Percentiles rank a stretch among this genome's conserved stretches.
phyloP scores from a whole-genome alignment of 345 rosid genomes.

The Populus euphratica region DNA sequence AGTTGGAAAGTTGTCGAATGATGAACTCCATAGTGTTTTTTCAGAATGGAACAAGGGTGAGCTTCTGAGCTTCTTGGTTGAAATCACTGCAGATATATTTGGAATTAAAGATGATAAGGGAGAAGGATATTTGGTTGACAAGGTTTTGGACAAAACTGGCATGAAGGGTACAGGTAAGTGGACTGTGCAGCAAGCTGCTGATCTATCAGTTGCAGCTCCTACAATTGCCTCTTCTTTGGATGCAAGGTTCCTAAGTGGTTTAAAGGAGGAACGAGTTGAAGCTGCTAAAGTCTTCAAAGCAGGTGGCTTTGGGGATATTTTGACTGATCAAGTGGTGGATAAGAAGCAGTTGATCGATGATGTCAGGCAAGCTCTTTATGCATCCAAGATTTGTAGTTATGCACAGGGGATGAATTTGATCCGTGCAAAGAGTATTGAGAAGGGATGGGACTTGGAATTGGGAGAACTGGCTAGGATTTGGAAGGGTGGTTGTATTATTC shows the following conservation, averaged over 20 bases:
- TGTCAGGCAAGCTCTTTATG: slow-evolving; percentile 87
- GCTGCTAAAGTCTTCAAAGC: slow-evolving; percentile 82
- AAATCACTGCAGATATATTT: slow-evolving; percentile 90
- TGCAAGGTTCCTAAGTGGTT: slow-evolving; percentile 83
- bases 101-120: slow-evolving; percentile 79
- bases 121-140: slow-evolving; percentile 84
- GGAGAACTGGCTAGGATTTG: slow-evolving; percentile 97
- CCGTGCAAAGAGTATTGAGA: slow-evolving; percentile 81
- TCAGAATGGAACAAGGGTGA: slow-evolving; percentile 92
- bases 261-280: slow-evolving; percentile 83
- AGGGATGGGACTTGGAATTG: slow-evolving; percentile 81
- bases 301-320: slow-evolving; percentile 66
- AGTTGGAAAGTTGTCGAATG: slow-evolving; percentile 82
- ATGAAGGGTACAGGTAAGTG: slow-evolving; percentile 99
- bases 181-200: slow-evolving; percentile 99
- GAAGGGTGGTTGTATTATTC: slow-evolving; percentile 97
- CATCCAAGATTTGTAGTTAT: slow-evolving; percentile 91
- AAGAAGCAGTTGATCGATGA: slow-evolving; percentile 75
- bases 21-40: slow-evolving; percentile 66
- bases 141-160: slow-evolving; percentile 93
- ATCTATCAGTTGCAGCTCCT: slow-evolving; percentile 87
- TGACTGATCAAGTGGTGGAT: slow-evolving; percentile 61
- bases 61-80: slow-evolving; percentile 89
- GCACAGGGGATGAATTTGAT: slow-evolving; percentile 98
- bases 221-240: slow-evolving; percentile 89